These are phyloP conservation scores for Solanum lycopersicoides DNA, from an alignment of 257 asterid species.

Conservation along the genomic window DNA sequence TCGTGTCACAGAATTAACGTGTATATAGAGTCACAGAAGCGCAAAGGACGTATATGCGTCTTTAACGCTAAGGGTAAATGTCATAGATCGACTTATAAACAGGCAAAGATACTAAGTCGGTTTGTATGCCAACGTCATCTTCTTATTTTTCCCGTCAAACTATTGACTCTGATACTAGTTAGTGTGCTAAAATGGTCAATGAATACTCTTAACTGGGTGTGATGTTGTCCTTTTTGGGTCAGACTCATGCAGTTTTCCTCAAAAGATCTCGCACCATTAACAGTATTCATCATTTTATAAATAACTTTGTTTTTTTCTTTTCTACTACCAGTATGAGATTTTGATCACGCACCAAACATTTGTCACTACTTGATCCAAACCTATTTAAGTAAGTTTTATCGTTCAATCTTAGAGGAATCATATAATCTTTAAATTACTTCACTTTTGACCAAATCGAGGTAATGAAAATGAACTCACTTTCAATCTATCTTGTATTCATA, in stretches of 20 bases:
- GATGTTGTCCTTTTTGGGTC: too few relatives aligned
- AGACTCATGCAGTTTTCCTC: fast-evolving
- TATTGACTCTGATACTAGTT: neutral
- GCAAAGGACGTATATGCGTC: neutral
- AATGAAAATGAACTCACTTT: neutral
- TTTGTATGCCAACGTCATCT: neutral
- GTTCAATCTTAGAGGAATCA: neutral
- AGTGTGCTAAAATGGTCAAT: neutral
- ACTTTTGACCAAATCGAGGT: fast-evolving
- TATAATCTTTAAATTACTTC: neutral
- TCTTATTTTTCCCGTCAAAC: neutral
- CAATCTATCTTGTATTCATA: neutral
- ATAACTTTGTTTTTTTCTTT: neutral
- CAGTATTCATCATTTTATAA: too few relatives aligned
- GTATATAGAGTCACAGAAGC: neutral
- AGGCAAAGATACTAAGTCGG: neutral
- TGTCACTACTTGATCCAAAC: neutral
- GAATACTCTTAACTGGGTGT: too few relatives aligned
- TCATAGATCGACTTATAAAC: too few relatives aligned
- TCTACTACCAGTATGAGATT: neutral
- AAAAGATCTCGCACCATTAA: neutral
- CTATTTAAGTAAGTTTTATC: neutral
- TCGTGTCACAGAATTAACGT: neutral
- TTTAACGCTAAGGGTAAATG: too few relatives aligned
- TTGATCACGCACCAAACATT: neutral